Evolutionary conservation across 352 stramenopile genomes (phyloP).

Genomic region (Aphanomyces stellatus): DNA sequence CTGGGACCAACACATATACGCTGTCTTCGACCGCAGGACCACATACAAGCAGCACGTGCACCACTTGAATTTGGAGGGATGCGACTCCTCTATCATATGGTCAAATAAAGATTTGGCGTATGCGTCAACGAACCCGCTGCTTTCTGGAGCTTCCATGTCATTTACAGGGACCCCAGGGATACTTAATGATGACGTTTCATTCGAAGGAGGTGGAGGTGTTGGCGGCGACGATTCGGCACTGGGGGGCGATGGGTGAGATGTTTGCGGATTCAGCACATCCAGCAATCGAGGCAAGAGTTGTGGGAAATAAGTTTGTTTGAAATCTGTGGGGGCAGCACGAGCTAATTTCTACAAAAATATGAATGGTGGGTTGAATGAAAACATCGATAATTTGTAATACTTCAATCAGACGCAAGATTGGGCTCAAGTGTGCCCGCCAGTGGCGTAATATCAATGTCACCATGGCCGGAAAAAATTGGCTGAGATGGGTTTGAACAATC

Average conservation of each 20-base stretch:
- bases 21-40: slow-evolving; percentile 89
- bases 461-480: slow-evolving; percentile 94
- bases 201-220: background rate
- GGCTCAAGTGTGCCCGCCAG: slow-evolving; percentile 93
- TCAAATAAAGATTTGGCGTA: background rate
- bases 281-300: slow-evolving; percentile 84
- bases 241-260: background rate
- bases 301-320: slow-evolving; percentile 79
- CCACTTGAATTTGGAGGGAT: slow-evolving; percentile 69
- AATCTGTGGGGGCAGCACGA: slow-evolving; percentile 61
- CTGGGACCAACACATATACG: slow-evolving; percentile 91
- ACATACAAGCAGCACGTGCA: slow-evolving; percentile 87
- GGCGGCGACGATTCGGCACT: background rate
- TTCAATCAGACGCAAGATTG: slow-evolving; percentile 94
- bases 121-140: slow-evolving; percentile 16
- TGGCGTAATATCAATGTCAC: slow-evolving; percentile 95
- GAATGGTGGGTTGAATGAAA: slow-evolving; percentile 25
- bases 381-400: slow-evolving; percentile 26
- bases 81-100: background rate
- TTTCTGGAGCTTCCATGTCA: slow-evolving; percentile 26
- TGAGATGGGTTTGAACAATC: slow-evolving; percentile 94
- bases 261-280: slow-evolving; percentile 68
- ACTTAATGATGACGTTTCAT: background rate
- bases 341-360: slow-evolving; percentile 76
- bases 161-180: slow-evolving; percentile 3